phyloP scores from a whole-genome alignment of 2,329 filamentous ascomycete genomes.

The Colletotrichum noveboracense region DNA sequence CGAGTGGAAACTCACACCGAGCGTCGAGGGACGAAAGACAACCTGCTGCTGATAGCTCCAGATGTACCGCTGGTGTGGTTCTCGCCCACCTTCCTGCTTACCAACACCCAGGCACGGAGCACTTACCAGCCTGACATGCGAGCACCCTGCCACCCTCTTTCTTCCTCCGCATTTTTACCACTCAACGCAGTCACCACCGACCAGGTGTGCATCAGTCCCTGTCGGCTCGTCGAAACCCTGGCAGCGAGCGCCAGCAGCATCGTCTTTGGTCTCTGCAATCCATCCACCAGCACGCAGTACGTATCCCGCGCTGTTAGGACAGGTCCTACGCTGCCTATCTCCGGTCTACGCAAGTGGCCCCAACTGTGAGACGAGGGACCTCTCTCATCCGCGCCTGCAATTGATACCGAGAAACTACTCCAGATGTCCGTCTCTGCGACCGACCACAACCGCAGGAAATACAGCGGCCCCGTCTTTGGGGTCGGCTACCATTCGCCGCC shows the following conservation, averaged over 20 bases:
- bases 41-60: neutral
- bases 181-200: neutral
- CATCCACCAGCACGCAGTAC: neutral
- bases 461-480: neutral
- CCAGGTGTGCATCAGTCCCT: neutral
- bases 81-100: constrained; percentile 9
- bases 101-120: constrained; percentile 18
- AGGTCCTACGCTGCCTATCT: neutral
- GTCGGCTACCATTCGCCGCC: neutral
- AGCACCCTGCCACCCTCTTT: constrained; percentile 3
- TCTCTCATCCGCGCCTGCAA: neutral
- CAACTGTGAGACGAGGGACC: neutral
- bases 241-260: neutral
- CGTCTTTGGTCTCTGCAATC: neutral
- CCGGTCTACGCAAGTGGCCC: neutral
- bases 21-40: neutral
- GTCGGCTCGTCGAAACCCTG: neutral
- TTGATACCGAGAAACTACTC: neutral
- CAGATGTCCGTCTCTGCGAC: neutral
- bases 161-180: neutral
- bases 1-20: neutral
- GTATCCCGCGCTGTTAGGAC: neutral
- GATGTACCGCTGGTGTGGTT: neutral
- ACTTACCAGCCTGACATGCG: constrained; percentile 11
- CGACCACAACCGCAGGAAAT: neutral